A percentile compares a stretch with the other conserved stretches of the same genome.
Evolutionary conservation across 768 basidiomycete genomes (phyloP).

Genomic region (Agaricus sinodeliciosus): DNA sequence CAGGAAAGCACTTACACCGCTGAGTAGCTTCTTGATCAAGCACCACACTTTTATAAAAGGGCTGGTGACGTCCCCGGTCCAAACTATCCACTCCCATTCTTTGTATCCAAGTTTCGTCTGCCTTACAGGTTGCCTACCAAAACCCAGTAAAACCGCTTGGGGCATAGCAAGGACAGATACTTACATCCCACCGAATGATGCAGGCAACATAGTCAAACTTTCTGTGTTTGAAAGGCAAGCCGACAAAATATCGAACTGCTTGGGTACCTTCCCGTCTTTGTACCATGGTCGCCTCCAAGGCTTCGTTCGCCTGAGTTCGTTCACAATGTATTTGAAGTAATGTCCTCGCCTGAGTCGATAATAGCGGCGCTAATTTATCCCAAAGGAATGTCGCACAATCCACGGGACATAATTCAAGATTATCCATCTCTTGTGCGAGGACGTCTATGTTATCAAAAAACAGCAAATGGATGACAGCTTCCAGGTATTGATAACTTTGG

Average conservation of each 20-base stretch:
- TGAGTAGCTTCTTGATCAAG: constrained; percentile 22
- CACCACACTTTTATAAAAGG: constrained; percentile 38
- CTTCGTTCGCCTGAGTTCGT: constrained; percentile 24
- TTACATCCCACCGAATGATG: constrained; percentile 45
- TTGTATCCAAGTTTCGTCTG: constrained; percentile 35
- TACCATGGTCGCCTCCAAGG: constrained; percentile 14
- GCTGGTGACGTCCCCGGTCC: constrained; percentile 35
- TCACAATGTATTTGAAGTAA: constrained; percentile 25
- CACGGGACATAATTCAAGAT: constrained; percentile 29
- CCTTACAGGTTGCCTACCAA: constrained; percentile 27
- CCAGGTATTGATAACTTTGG: constrained; percentile 27
- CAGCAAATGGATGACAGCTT: constrained; percentile 30
- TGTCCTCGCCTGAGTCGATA: constrained; percentile 17
- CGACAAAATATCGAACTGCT: constrained; percentile 37
- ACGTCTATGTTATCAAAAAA: constrained; percentile 26
- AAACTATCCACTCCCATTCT: constrained; percentile 36
- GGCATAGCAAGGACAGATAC: constrained; percentile 6
- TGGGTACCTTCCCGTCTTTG: not conserved
- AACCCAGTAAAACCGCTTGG: not conserved
- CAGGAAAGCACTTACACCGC: constrained; percentile 25
- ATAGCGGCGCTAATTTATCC: constrained; percentile 27
- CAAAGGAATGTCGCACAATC: constrained; percentile 36
- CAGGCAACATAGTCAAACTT: constrained; percentile 34
- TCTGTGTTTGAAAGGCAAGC: constrained; percentile 39
- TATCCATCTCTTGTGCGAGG: constrained; percentile 24